Base-by-base conservation (phyloP, 257 asterid genomes). In the Cordia subcordata region DNA sequence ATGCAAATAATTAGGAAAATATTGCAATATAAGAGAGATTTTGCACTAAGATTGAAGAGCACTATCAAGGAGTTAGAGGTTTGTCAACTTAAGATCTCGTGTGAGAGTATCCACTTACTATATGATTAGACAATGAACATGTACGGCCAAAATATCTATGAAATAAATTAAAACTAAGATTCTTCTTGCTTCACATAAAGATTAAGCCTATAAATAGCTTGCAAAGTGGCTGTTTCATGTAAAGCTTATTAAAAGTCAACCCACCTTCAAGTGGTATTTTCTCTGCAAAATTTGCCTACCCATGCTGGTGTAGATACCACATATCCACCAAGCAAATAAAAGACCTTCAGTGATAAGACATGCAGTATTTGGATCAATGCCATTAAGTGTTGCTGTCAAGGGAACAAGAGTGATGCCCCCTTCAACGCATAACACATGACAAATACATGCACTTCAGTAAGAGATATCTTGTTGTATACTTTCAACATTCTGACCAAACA, bases 261-360 rank as follows among this genome's bases (percentile, higher is more conserved):
- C 44, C 35, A 88, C 96, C 90, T 81, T 85, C 55, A 88, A 72
- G 74, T 88, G 94, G 67, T 85, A 88, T 62, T 71, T 88, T 64
- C 90, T 71, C 66, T 85, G 96, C 74, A 88, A 69, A n/a, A 70
- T 20, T 60, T 85, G 94, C n/a, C 96, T 73, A 19, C 83, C 86
- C 87, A 85, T 81, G 72, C 96, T 89, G 0, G 94, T 79, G 72
- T 88, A 88, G 73, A 85, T 82, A 55, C 85, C 92, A 55, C 94
- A 88, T 17, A 88, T 85, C 96, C 94, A 88, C 94, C 96, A 85
- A 19, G 90, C 80, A n/a, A 86, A 88, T 33, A 81, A 52, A 63
- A 88, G 79, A 19, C 96, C 96, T 64, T 88, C 94, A 11, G 86
- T 79, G 15, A 88, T 23, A 61, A 83, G 92, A 57, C 83, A 81